Evolutionary conservation across 1,139 yeast species (phyloP), one percentile per base, ranked within the genome.

Genomic region (Pichia cactophila): DNA sequence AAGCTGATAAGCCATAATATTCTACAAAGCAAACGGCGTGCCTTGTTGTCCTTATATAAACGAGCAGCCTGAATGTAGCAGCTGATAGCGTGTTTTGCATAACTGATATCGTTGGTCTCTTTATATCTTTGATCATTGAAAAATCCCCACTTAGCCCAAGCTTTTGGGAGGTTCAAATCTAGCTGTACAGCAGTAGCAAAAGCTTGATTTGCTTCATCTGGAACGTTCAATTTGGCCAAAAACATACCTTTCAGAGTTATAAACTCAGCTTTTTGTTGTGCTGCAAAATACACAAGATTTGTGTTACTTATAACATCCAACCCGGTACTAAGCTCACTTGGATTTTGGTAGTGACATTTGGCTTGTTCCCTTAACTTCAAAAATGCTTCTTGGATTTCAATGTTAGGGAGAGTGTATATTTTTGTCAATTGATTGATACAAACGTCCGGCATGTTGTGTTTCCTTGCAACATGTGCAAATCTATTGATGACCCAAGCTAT

Each of bases 81-180:
- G 61, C 95, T 85, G 45, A 94, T 83, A 2, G 99, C 97, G 65
- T 90, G 89, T 56, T 89, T 84, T 14, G 97, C 98, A 66, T 82
- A 86, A 29, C 81, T 81, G 71, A 87, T 80, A 60, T 88, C 95
- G 46, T 74, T 79, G 56, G 83, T 83, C 58, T 88, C 96, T 58
- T 87, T 86, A 66, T 88, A 83, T 46, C 96, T 73, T 44, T 84
- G 80, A 58, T 94, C 98, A 63, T 89, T 92, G 69, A 89, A 94
- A 64, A 81, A 81, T 54, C 98, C 99, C 98, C 98, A 94, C 66
- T 94, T 97, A 2, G 97, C 97, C 99, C 99, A 94, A 0, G 98
- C 98, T 63, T 92, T 92, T 2, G 98, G 96, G 49, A 92, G 70
- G 60, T 89, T 88, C 59, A 90, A 77, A 62, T 94, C 98, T 53